Evolutionary conservation across 2,329 filamentous ascomycete genomes (phyloP), one percentile per base, ranked within the genome.

Genomic region (Diaporthe australafricana): DNA sequence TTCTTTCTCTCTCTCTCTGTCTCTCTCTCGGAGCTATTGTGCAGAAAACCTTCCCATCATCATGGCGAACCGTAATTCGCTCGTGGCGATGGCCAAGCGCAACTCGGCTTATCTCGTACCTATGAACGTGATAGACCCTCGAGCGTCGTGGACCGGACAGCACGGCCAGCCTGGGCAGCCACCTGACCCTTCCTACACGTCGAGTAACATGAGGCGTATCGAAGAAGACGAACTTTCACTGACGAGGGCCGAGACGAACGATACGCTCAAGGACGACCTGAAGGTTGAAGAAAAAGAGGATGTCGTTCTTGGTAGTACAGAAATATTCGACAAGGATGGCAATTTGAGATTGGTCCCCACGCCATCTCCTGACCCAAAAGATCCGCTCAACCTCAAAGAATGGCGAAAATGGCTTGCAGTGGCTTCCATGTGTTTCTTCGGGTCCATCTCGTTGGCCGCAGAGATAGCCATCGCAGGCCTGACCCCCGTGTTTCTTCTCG

Each of bases 291-390:
- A 47, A 47, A 40, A 40, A 8, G 67, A 50, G 14, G 67, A 60
- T 0, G 16, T 57, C 6, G 67, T 69, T 1, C 32, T 74, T 38
- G 75, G 75, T 16, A 75, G 73, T 6, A 75, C 75, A 14, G 70
- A 74, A 1, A 67, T 76, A 17, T 76, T 27, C 30, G 69, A 75
- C 45, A 69, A 76, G 40, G 69, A 76, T 55, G 73, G 75, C 20
- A 69, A 75, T 35, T 70, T 76, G 27, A 69, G 72, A n/a, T 53
- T 75, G 72, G 71, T 76, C 72, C 73, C 75, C 47, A 69, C 67
- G 22, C 67, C 67, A 22, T 42, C 67, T 11, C 67, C 67, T 22
- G 53, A 69, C 30, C 67, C 67, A 9, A 57, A 56, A 69, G 67
- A 69, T 27, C 67, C 67, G 0, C 22, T 69, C 27, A 69, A 69